Percentiles rank a stretch among this genome's conserved stretches.
Evolutionary conservation across 106 monocot species (phyloP).

Genomic region (Allium cepa): DNA sequence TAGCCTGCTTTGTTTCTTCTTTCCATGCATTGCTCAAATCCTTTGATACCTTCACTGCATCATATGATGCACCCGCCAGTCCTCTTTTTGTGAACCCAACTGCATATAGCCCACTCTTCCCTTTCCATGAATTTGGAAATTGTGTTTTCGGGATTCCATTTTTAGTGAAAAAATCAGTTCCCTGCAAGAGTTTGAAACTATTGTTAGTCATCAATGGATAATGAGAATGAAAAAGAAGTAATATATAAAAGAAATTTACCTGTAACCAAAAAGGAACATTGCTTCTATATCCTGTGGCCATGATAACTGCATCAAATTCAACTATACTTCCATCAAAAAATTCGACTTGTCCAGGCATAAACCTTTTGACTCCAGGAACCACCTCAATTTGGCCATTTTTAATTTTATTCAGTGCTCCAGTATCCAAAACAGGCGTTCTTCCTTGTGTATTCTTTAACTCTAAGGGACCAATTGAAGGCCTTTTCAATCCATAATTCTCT

Average conservation of each 20-base stretch:
- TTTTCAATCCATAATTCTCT: constrained; percentile 22
- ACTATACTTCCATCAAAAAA: constrained; percentile 13
- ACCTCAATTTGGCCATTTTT: constrained; percentile 22
- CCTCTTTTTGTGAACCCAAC: constrained; percentile 65
- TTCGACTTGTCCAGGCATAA: constrained; percentile 21
- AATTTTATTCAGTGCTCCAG: constrained; percentile 23
- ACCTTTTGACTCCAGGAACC: constrained; percentile 21
- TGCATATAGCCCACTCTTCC: constrained; percentile 45
- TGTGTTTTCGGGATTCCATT: constrained; percentile 44
- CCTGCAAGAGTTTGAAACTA: constrained; percentile 18
- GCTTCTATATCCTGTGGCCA: constrained; percentile 31
- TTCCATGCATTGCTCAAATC: constrained; percentile 52
- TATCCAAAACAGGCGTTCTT: constrained; percentile 30
- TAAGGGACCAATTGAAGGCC: constrained; percentile 21
- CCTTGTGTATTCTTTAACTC: constrained; percentile 27
- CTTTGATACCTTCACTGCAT: constrained; percentile 43
- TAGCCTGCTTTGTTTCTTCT: constrained; percentile 37
- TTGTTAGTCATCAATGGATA: not conserved
- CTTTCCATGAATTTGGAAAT: constrained; percentile 63
- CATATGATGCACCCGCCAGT: constrained; percentile 42
- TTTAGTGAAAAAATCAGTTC: constrained; percentile 49
- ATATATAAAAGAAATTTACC: constrained; percentile 11
- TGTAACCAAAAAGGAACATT: constrained; percentile 32
- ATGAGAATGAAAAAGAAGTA: not conserved
- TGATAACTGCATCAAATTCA: constrained; percentile 12